phyloP scores from a whole-genome alignment of 345 rosid species.

The Stellera chamaejasme region DNA sequence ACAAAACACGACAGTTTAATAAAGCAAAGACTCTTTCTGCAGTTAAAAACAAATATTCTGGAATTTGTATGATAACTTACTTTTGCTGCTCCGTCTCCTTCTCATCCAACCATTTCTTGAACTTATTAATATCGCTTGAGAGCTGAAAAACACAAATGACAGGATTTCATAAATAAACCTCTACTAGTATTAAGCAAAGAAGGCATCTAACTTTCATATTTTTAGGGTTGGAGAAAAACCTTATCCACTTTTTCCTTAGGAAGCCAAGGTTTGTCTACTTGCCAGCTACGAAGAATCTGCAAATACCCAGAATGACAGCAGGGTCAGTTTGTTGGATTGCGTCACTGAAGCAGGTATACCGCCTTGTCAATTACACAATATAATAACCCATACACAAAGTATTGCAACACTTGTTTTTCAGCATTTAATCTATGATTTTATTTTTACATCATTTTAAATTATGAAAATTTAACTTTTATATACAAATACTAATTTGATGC shows the following conservation, averaged over 20 bases:
- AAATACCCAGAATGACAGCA: slow-evolving; percentile 4
- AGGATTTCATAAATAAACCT: no score
- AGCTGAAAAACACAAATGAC: slow-evolving; percentile 32
- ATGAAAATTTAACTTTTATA: no score
- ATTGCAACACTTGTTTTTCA: no score
- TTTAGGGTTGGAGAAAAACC: slow-evolving; percentile 31
- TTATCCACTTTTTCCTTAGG: slow-evolving; percentile 65
- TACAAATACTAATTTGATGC: no score
- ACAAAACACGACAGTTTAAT: not conserved
- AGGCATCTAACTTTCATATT: not conserved
- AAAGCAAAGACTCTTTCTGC: no score
- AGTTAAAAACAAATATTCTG: not conserved
- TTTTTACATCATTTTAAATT: no score
- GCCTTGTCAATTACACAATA: no score
- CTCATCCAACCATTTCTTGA: slow-evolving; percentile 79
- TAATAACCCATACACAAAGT: no score
- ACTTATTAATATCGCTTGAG: slow-evolving; percentile 44
- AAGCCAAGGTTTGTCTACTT: slow-evolving; percentile 79
- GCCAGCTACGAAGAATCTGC: slow-evolving; percentile 70
- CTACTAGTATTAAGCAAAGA: no score
- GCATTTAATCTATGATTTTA: no score
- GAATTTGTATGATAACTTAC: slow-evolving; percentile 31
- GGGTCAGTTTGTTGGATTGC: no score
- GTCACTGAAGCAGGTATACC: not conserved
- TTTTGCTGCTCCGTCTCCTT: slow-evolving; percentile 71